Evolutionary conservation across 2,329 filamentous ascomycete species (phyloP).

Genomic region (Septoria petroselini): DNA sequence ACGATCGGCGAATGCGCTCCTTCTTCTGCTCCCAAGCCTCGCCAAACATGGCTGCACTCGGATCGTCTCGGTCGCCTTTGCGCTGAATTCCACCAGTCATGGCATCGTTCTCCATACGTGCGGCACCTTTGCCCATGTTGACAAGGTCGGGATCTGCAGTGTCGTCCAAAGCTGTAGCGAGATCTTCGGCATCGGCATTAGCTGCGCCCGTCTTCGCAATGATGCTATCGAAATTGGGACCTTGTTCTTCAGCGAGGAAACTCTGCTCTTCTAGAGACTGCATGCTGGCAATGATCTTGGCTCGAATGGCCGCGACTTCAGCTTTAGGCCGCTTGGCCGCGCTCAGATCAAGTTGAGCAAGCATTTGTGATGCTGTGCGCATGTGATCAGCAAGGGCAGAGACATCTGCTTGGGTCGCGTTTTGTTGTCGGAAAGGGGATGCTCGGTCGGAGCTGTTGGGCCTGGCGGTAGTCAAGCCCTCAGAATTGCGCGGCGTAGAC

Average conservation of each 20-base stretch:
- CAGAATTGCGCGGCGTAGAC: conserved; percentile 66
- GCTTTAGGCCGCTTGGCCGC: conserved; percentile 74
- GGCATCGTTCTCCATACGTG: conserved; percentile 84
- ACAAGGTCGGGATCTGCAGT: conserved; percentile 42
- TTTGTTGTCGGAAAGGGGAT: conserved; percentile 52
- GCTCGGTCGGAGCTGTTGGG: conserved; percentile 66
- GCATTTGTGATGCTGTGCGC: conserved; percentile 82
- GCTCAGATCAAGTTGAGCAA: conserved; percentile 76
- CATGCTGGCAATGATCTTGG: conserved; percentile 88
- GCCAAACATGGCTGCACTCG: conserved; percentile 80
- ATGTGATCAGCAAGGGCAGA: conserved; percentile 82
- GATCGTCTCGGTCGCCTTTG: conserved; percentile 78
- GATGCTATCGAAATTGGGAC: conserved; percentile 76
- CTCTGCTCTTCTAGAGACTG: conserved; percentile 82
- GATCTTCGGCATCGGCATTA: conserved; percentile 50
- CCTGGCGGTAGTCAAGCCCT: conserved; percentile 53
- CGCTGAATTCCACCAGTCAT: conserved; percentile 80
- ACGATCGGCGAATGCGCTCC: conserved; percentile 77
- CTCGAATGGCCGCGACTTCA: conserved; percentile 78
- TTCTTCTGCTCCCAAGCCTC: conserved; percentile 83
- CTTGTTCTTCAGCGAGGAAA: conserved; percentile 70
- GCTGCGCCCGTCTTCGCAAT: conserved; percentile 67
- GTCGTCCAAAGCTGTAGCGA: conserved; percentile 37
- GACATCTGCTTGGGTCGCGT: conserved; percentile 71
- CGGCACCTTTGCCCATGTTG: conserved; percentile 70